phyloP scores from a whole-genome alignment of 2,329 filamentous ascomycete species.

The Pseudogymnoascus sp. region DNA sequence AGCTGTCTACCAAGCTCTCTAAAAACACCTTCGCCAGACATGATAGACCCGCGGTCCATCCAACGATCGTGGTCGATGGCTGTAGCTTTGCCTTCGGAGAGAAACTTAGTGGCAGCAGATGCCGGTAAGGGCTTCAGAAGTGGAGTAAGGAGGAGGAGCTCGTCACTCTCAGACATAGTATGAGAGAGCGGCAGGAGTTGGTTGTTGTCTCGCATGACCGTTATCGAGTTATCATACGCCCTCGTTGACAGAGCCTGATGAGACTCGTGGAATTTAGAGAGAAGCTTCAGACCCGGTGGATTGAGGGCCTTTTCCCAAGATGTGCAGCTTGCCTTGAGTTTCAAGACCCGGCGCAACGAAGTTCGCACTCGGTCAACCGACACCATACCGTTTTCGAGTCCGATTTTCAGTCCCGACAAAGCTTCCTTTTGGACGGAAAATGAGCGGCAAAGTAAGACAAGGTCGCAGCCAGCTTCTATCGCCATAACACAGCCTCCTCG shows the following conservation, averaged over 20 bases:
- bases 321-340: constrained; percentile 76
- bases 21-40: constrained; percentile 92
- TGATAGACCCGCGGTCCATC: constrained; percentile 54
- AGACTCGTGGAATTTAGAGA: constrained; percentile 72
- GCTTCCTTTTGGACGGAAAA: constrained; percentile 87
- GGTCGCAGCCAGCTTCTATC: constrained; percentile 88
- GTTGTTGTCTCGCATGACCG: constrained; percentile 83
- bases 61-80: constrained; percentile 44
- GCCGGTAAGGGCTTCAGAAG: constrained; percentile 88
- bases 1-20: constrained; percentile 79
- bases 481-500: constrained; percentile 96
- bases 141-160: constrained; percentile 80
- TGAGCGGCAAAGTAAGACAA: constrained; percentile 80
- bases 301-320: constrained; percentile 89
- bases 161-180: constrained; percentile 75
- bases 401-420: constrained; percentile 79
- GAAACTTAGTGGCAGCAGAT: constrained; percentile 69
- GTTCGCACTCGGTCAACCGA: constrained; percentile 69
- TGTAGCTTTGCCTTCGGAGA: constrained; percentile 42
- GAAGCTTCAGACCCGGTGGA: constrained; percentile 66
- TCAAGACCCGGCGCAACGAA: constrained; percentile 69
- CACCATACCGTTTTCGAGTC: constrained; percentile 85
- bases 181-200: constrained; percentile 74
- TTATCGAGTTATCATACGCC: constrained; percentile 89
- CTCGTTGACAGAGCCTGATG: constrained; percentile 74